A percentile compares a stretch with the other conserved stretches of the same genome.
Evolutionary conservation across 1,284 basidiomycete species (phyloP).

Genomic region (Rhodofomes roseus): DNA sequence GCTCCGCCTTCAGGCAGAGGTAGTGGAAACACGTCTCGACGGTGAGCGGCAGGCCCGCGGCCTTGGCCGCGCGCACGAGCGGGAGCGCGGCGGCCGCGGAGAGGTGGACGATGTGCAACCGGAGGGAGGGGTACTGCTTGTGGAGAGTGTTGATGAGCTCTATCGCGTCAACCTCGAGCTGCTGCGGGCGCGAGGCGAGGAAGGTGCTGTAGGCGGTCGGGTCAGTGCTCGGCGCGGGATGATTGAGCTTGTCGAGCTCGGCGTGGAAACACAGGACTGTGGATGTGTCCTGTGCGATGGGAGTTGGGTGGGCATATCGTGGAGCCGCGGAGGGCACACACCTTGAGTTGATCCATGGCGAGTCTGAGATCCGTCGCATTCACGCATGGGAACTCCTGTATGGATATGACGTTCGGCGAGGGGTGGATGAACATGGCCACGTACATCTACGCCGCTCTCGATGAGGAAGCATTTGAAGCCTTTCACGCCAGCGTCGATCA

Average conservation of each 20-base stretch:
- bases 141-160: constrained; percentile 68
- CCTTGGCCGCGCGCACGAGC: constrained; percentile 64
- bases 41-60: constrained; percentile 64
- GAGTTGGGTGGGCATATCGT: background rate
- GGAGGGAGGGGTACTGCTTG: constrained; percentile 57
- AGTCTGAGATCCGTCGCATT: constrained; percentile 60
- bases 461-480: constrained; percentile 97
- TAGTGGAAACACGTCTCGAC: constrained; percentile 97
- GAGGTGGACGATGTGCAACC: constrained; percentile 92
- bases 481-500: constrained; percentile 77
- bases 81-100: constrained; percentile 81
- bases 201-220: constrained; percentile 76
- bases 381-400: constrained; percentile 88
- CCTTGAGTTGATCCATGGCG: constrained; percentile 76
- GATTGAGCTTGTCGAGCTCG: constrained; percentile 56
- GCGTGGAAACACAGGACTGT: constrained; percentile 88
- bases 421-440: constrained; percentile 15
- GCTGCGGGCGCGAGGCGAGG: constrained; percentile 75
- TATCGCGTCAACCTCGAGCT: constrained; percentile 78
- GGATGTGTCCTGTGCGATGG: constrained; percentile 47
- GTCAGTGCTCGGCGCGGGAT: constrained; percentile 23
- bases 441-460: constrained; percentile 87
- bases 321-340: constrained; percentile 25
- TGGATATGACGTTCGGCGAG: background rate
- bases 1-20: constrained; percentile 63